Conservation (phyloP, 148 eudicot species). For the Amaranthus hypochondriacus region DNA sequence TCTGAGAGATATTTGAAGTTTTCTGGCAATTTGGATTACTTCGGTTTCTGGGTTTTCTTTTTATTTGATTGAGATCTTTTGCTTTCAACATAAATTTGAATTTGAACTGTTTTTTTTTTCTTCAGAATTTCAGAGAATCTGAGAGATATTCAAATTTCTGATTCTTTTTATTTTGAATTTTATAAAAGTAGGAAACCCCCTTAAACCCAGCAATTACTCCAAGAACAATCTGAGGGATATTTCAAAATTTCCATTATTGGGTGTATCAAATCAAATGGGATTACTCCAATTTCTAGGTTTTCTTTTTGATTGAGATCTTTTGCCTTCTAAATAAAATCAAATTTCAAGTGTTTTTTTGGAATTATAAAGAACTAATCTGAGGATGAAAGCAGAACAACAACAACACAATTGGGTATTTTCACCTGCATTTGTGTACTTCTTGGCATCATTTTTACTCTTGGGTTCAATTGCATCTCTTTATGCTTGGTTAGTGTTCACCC, state of each 20-base stretch:
- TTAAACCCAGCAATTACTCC: too few species aligned
- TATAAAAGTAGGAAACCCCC: too few species aligned
- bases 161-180: too few species aligned
- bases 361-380: neutral
- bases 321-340: neutral
- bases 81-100: too few species aligned
- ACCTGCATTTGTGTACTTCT: slow-evolving; percentile 46
- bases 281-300: too few species aligned
- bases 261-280: neutral
- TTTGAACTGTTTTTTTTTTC: too few species aligned
- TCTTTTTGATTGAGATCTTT: neutral
- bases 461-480: slow-evolving; percentile 55
- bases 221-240: neutral
- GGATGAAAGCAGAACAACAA: slow-evolving; percentile 25
- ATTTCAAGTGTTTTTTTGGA: neutral
- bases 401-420: slow-evolving; percentile 24
- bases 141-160: too few species aligned
- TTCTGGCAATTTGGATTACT: too few species aligned
- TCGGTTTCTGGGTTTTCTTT: too few species aligned
- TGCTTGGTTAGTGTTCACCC: slow-evolving; percentile 47
- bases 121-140: too few species aligned
- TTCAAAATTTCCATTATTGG: neutral
- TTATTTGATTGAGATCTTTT: too few species aligned
- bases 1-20: too few species aligned
- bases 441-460: slow-evolving; percentile 34